Conservation (phyloP, 495 filamentous ascomycete genomes). For the Letharia columbiana region DNA sequence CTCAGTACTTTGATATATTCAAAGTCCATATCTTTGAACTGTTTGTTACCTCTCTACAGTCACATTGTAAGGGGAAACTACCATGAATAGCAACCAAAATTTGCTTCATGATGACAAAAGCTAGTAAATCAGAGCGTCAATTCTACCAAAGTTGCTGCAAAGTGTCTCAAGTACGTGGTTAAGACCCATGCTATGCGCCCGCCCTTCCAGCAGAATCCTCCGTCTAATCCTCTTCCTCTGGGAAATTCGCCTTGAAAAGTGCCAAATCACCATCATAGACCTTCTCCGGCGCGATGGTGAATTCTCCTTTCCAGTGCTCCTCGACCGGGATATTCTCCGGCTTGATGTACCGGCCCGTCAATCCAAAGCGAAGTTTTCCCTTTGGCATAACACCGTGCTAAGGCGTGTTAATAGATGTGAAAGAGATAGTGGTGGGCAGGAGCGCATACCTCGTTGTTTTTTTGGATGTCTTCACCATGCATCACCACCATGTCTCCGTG, state of each 20-base stretch:
- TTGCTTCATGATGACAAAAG: neutral
- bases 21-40: no score
- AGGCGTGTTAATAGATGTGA: no score
- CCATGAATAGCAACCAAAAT: neutral
- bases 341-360: slow-evolving; percentile 2
- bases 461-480: neutral
- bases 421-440: neutral
- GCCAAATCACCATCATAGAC: slow-evolving; percentile 8
- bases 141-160: neutral
- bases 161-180: slow-evolving; percentile 1
- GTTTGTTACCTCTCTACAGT: no score
- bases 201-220: neutral
- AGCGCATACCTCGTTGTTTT: neutral
- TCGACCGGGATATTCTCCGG: slow-evolving; percentile 1
- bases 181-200: neutral
- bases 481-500: neutral
- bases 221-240: neutral
- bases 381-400: neutral
- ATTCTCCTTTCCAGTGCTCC: slow-evolving; percentile 7
- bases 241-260: neutral
- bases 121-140: neutral
- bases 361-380: neutral
- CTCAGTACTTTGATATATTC: no score
- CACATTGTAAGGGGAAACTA: neutral
- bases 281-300: neutral